Evolutionary conservation across 1,284 basidiomycete species (phyloP), one percentile per base, ranked within the genome.

Genomic region (Marasmius oreades): DNA sequence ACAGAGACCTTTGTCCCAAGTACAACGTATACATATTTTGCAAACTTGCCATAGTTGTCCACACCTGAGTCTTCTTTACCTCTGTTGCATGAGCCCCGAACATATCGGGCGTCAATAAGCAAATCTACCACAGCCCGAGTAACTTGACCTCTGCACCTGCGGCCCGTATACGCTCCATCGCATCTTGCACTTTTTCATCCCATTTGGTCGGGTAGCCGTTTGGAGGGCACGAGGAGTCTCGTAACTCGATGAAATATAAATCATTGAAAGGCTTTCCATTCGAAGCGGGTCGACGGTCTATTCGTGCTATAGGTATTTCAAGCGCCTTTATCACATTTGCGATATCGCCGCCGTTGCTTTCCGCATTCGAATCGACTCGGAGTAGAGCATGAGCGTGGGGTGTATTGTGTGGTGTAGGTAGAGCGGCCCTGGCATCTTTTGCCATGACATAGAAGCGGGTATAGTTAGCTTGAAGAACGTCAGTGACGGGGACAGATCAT

Each of bases 381-480:
- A 57, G 20, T 20, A 59, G 42, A n/a, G 53, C 56, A 28, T 51
- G 50, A 0, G 45, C 36, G 12, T 39, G 26, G 14, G 16, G 26
- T 5, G 24, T 11, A 18, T 51, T 14, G 14, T 37, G 24, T n/a
- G 39, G 23, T 4, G 57, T 60, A 0, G 71, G 70, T 11, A 73
- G 58, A 23, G 56, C 59, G 34, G 58, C 61, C n/a, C 72, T 63
- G 37, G 59, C 61, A 8, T 71, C 70, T 23, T 69, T 67, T 3
- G 78, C 69, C 56, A 87, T 56, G 48, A 86, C 68, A 61, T 79
- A 85, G 68, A 89, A 88, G 18, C 84, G 80, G 5, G 86, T 89
- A 52, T 72, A 79, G 60, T 89, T 89, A 8, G 68, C 87, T 88
- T 42, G 39, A 42, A 33, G 26, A 26, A 16, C n/a, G 16, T 28